phyloP scores from a whole-genome alignment of 345 rosid species.

The Lepidium didymum region DNA sequence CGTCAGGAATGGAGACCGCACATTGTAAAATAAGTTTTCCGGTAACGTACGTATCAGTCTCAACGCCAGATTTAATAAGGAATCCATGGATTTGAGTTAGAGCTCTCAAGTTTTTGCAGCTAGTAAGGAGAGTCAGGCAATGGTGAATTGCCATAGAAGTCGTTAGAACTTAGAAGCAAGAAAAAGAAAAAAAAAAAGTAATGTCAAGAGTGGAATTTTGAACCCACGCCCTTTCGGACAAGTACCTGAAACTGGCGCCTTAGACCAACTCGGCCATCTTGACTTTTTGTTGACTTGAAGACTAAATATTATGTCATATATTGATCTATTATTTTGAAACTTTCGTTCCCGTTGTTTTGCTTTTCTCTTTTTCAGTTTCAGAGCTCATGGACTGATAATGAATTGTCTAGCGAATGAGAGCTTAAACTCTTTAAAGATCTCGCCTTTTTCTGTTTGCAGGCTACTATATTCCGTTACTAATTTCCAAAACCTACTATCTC shows the following conservation, averaged over 20 bases:
- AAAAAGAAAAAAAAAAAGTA: too few relatives aligned
- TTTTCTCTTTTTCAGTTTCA: neutral
- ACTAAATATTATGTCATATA: neutral
- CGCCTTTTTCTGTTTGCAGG: conserved; percentile 6
- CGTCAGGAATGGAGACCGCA: conserved; percentile 31
- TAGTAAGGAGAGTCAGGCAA: conserved; percentile 31
- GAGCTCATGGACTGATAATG: conserved; percentile 29
- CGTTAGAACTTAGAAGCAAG: too few relatives aligned
- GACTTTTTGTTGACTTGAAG: conserved; percentile 28
- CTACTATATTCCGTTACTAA: conserved; percentile 30
- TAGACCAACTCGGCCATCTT: conserved; percentile 99
- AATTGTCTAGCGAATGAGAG: conserved; percentile 25
- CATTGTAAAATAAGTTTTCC: conserved; percentile 60
- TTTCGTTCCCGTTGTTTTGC: neutral
- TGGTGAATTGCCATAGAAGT: conserved; percentile 8
- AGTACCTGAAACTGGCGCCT: conserved; percentile 99
- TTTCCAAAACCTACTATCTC: conserved; percentile 3
- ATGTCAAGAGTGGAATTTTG: conserved; percentile 93
- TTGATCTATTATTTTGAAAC: neutral
- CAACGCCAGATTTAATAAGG: conserved; percentile 39
- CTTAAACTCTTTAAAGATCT: conserved; percentile 18
- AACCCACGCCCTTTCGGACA: conserved; percentile 99
- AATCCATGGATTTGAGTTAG: conserved; percentile 48
- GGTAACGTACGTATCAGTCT: conserved; percentile 36
- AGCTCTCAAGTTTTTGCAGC: conserved; percentile 42